These are phyloP conservation scores for Arabis hirsuta DNA, from an alignment of 345 rosid genomes.

Conservation along the genomic window DNA sequence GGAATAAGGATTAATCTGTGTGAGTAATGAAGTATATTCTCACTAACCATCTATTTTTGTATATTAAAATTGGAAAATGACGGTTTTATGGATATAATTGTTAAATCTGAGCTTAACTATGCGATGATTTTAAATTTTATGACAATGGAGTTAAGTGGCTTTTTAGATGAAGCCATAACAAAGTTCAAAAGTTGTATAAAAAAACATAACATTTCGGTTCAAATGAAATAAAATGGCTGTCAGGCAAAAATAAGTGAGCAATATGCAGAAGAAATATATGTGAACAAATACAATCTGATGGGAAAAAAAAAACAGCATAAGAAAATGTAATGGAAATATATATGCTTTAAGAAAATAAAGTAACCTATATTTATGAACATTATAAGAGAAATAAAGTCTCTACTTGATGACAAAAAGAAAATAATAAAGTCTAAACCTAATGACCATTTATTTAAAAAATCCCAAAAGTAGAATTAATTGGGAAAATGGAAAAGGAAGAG, in stretches of 20 bases:
- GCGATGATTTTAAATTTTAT: no score
- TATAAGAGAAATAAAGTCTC: neutral
- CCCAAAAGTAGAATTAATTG: neutral
- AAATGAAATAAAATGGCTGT: no score
- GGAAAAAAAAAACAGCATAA: no score
- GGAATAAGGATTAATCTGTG: slow-evolving; percentile 32
- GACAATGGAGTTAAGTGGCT: no score
- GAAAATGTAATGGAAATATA: neutral
- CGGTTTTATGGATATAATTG: neutral
- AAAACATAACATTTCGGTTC: no score
- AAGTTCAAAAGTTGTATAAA: no score
- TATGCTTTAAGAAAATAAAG: neutral
- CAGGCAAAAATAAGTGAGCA: no score
- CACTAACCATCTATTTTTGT: slow-evolving; percentile 5
- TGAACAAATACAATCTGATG: no score
- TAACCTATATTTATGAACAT: no score
- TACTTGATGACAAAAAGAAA: neutral
- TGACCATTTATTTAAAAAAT: neutral
- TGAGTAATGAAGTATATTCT: slow-evolving; percentile 14
- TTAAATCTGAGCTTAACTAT: no score
- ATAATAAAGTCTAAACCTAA: slow-evolving; percentile 3
- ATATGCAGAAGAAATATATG: no score
- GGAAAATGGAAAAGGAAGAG: neutral
- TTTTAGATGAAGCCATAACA: no score
- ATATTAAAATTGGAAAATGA: neutral